Evolutionary conservation across 495 filamentous ascomycete genomes (phyloP).

Genomic region (Aspergillus baeticus): DNA sequence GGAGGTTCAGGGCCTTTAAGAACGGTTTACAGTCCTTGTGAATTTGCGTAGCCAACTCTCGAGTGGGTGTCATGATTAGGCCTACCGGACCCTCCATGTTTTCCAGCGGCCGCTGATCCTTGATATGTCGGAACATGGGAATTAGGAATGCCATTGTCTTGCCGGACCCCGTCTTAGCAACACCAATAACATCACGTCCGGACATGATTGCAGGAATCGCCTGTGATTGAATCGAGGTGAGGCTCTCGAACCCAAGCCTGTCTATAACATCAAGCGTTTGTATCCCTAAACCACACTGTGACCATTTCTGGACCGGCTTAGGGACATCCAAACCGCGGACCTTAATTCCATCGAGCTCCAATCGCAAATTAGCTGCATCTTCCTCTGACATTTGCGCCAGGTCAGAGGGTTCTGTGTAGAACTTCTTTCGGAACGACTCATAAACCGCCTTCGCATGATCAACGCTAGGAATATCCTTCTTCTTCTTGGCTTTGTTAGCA

Average conservation of each 20-base stretch:
- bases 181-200: slow-evolving; percentile 91
- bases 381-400: slow-evolving; percentile 81
- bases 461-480: slow-evolving; percentile 87
- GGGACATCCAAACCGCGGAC: slow-evolving; percentile 82
- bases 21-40: slow-evolving; percentile 93
- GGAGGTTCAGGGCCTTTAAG: slow-evolving; percentile 82
- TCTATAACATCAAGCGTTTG: slow-evolving; percentile 88
- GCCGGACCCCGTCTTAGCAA: slow-evolving; percentile 98
- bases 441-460: slow-evolving; percentile 85
- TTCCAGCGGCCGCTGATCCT: slow-evolving; percentile 83
- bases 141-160: slow-evolving; percentile 95
- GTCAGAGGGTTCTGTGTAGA: slow-evolving; percentile 89
- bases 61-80: slow-evolving; percentile 90
- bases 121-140: slow-evolving; percentile 97
- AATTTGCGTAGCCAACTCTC: slow-evolving; percentile 93
- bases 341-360: slow-evolving; percentile 94
- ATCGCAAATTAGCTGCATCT: slow-evolving; percentile 74
- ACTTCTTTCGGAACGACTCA: slow-evolving; percentile 84
- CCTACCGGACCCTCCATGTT: slow-evolving; percentile 83
- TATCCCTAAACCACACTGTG: slow-evolving; percentile 84
- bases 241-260: slow-evolving; percentile 78
- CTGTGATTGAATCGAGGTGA: slow-evolving; percentile 93
- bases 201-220: slow-evolving; percentile 96
- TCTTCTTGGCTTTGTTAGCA: slow-evolving; percentile 84
- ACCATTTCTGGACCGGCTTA: slow-evolving; percentile 94